These are phyloP conservation scores for Globisporangium acanthophoron DNA, from an alignment of 352 stramenopile genomes.

Conservation along the genomic window DNA sequence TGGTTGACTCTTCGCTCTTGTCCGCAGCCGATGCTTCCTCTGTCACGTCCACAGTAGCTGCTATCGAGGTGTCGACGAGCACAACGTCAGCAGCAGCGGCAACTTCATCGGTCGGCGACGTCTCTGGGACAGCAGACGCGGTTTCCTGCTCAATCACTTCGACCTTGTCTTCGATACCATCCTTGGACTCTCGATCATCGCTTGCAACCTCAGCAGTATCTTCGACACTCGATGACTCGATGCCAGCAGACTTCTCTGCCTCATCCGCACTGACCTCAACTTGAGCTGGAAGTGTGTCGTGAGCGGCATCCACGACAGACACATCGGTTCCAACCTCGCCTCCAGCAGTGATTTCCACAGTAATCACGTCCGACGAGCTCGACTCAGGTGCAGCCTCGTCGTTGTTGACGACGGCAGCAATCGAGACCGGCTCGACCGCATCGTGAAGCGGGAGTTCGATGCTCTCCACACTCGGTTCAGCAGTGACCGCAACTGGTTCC, in stretches of 20 bases:
- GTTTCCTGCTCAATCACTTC: background rate
- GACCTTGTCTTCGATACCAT: background rate
- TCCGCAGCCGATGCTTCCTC: background rate
- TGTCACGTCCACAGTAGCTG: background rate
- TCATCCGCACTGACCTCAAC: no score
- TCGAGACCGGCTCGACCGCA: background rate
- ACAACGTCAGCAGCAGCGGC: no score
- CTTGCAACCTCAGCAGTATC: background rate
- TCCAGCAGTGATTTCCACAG: conserved; percentile 1
- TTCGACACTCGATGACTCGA: background rate
- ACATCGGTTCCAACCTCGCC: background rate
- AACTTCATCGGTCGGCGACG: background rate
- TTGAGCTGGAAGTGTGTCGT: no score
- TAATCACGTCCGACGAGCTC: background rate
- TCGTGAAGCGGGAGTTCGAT: background rate
- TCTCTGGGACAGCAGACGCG: background rate
- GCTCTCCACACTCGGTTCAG: background rate
- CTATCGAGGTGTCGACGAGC: no score
- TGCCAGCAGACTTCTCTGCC: no score
- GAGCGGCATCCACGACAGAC: background rate
- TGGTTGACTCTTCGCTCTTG: background rate
- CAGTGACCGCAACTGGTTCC: background rate
- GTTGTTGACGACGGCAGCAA: background rate
- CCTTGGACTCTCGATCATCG: background rate
- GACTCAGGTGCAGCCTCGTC: background rate